These are phyloP conservation scores for Aspergillus sojae DNA, from an alignment of 2,329 filamentous ascomycete genomes.

Conservation along the genomic window DNA sequence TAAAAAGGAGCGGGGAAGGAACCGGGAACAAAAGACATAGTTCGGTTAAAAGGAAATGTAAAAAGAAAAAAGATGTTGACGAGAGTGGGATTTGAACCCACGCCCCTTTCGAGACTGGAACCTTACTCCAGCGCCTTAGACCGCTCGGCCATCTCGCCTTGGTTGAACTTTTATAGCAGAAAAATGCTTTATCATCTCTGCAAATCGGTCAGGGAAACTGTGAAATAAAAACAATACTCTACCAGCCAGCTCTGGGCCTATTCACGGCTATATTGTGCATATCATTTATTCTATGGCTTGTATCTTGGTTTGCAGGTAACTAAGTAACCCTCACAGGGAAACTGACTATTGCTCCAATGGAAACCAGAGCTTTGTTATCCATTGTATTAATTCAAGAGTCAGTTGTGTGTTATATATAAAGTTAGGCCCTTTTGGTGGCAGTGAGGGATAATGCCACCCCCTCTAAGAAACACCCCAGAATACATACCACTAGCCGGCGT, in stretches of 20 bases:
- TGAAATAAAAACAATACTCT: background rate
- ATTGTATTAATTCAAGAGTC: background rate
- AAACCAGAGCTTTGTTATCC: background rate
- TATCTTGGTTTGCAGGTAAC: background rate
- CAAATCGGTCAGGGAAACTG: background rate
- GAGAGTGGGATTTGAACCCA: constrained; percentile 8
- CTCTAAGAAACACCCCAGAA: background rate
- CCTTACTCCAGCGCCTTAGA: constrained; percentile 6
- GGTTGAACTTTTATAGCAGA: fast-evolving
- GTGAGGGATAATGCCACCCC: no score
- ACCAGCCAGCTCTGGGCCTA: no score
- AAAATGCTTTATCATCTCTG: background rate
- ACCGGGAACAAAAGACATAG: background rate
- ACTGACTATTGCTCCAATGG: no score
- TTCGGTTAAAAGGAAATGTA: background rate
- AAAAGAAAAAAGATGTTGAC: constrained; percentile 2
- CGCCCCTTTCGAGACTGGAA: constrained; percentile 8
- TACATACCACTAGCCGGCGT: no score
- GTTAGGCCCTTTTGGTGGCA: background rate
- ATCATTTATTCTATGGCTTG: background rate
- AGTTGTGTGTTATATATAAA: background rate
- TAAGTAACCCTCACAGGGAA: background rate
- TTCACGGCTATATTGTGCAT: no score
- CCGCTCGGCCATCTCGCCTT: constrained; percentile 7
- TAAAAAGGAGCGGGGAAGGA: no score